Conservation (phyloP, 208 protist genomes). For the Lotmaria passim region DNA sequence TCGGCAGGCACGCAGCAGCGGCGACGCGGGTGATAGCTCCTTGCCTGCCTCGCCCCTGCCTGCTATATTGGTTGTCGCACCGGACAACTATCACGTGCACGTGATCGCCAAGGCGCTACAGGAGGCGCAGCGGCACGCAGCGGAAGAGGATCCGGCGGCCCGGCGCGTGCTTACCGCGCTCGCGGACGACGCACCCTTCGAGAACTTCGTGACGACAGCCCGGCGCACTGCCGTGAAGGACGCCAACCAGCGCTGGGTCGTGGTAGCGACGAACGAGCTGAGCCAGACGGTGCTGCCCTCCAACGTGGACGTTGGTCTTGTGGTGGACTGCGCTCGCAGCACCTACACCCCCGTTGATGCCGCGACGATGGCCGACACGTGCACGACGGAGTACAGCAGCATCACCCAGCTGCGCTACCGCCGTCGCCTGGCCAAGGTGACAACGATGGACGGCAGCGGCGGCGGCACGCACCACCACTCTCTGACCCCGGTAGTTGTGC, state of each 20-base stretch:
- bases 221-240: slow-evolving; percentile 26
- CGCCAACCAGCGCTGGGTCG: slow-evolving; percentile 39
- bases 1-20: slow-evolving; percentile 14
- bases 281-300: slow-evolving; percentile 74
- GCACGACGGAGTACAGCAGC: slow-evolving; percentile 60
- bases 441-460: neutral
- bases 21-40: slow-evolving; percentile 4
- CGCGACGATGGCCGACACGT: slow-evolving; percentile 44
- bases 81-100: slow-evolving; percentile 33
- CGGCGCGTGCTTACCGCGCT: slow-evolving; percentile 35
- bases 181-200: slow-evolving; percentile 25
- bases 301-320: slow-evolving; percentile 61
- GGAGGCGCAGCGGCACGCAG: slow-evolving; percentile 10
- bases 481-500: slow-evolving; percentile 62
- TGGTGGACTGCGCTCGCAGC: slow-evolving; percentile 81
- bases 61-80: slow-evolving; percentile 36
- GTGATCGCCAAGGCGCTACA: slow-evolving; percentile 22
- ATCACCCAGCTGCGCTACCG: slow-evolving; percentile 66
- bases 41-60: slow-evolving; percentile 18
- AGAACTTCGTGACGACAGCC: slow-evolving; percentile 31
- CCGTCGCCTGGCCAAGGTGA: slow-evolving; percentile 49
- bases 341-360: slow-evolving; percentile 55
- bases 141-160: neutral
- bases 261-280: slow-evolving; percentile 65
- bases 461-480: neutral